A percentile compares a stretch with the other conserved stretches of the same genome.
phyloP scores from a whole-genome alignment of 163 green algal genomes.

The Prototheca cutis region DNA sequence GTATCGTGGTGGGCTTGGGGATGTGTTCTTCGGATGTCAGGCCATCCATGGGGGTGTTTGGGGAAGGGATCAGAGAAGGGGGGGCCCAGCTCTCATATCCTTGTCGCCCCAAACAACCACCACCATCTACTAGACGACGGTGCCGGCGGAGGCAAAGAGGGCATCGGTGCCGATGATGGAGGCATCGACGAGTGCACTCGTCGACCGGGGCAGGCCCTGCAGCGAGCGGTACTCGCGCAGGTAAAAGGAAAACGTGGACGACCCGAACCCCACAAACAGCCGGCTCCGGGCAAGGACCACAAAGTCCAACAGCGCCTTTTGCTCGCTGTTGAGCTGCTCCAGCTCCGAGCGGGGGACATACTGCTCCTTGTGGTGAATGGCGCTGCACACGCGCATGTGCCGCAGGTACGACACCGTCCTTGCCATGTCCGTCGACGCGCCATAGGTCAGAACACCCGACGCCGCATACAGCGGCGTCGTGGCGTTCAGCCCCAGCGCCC shows the following conservation, averaged over 20 bases:
- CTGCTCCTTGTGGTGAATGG: constrained; percentile 58
- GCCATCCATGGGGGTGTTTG: no score
- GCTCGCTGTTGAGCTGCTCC: constrained; percentile 53
- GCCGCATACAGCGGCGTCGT: constrained; percentile 48
- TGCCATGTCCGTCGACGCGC: constrained; percentile 42
- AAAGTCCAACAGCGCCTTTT: constrained; percentile 62
- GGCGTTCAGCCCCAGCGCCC: constrained; percentile 29
- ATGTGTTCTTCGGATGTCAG: no score
- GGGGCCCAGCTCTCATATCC: no score
- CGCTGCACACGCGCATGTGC: constrained; percentile 22
- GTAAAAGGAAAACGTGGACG: constrained; percentile 61
- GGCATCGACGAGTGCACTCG: constrained; percentile 47
- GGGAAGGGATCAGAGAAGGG: no score
- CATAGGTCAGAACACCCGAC: constrained; percentile 55
- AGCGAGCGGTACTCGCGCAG: constrained; percentile 43
- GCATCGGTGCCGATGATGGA: constrained; percentile 52
- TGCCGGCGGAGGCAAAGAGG: constrained; percentile 40
- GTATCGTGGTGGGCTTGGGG: no score
- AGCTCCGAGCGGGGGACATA: constrained; percentile 38
- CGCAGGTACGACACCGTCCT: constrained; percentile 41
- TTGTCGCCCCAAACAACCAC: no score
- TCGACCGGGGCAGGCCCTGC: constrained; percentile 27
- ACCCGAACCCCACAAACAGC: constrained; percentile 59
- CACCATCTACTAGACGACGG: no score
- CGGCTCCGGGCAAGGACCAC: constrained; percentile 45